Base-by-base conservation (phyloP, 2,329 filamentous ascomycete species). In the Dactylellina sp. region DNA sequence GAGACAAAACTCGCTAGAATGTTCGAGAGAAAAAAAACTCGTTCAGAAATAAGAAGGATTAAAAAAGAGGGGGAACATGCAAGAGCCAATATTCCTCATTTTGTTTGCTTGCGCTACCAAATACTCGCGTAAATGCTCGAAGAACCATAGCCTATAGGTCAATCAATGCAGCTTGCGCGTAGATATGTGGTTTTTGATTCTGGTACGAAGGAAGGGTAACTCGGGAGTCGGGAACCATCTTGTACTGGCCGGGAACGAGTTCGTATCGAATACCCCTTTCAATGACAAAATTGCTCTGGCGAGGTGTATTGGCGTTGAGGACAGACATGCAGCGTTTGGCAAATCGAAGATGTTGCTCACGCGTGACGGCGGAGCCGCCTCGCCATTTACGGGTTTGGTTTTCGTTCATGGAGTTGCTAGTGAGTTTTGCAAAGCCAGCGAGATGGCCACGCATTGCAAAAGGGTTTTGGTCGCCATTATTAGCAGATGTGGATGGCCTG, bases 271-370 rank as follows among this genome's bases (percentile, higher is more conserved):
- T 76, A 4, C 78, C 78, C 39, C 78, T 70, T 22, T 76, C 63
- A n/a, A 79, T 76, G 14, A 79, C 65, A 47, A 78, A 77, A 46
- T 79, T 75, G 59, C 75, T 78, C 55, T 77, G 76, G 24, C 78
- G 66, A 5, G 78, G 78, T 7, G 78, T 50, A 60, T 78, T 76
- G 18, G 75, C 75, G 16, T 71, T 76, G 5, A 79, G 75, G 7
- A 77, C 74, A 32, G 78, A 71, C 77, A 79, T 78, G 59, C 78
- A 79, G 9, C 78, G 64, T 47, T 77, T 75, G 14, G 77, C 76
- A 44, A 78, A 79, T 2, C 78, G 75, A 56, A 79, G 63, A 46
- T 79, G 75, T 37, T 76, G 77, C 37, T 78, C 76, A 1, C 56
- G 62, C 12, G 77, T 78, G 20, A 76, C 37, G 9, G 57, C 61